Conservation (phyloP, 768 basidiomycete genomes). For the Thelephora ganbajun region DNA sequence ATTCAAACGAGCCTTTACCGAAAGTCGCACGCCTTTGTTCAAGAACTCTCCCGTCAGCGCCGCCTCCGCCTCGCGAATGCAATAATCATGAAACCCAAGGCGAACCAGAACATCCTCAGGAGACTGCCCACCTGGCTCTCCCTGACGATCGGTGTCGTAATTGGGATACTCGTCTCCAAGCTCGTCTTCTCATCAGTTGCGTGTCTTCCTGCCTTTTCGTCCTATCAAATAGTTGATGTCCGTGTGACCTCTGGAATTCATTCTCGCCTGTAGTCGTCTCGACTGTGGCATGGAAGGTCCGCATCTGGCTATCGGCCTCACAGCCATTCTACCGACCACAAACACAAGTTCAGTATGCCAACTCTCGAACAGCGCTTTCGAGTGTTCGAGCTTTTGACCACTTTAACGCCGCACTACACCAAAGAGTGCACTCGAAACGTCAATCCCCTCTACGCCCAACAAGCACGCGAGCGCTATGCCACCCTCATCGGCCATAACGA, state of each 20-base stretch:
- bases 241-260: constrained; percentile 6
- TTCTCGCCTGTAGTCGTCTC: constrained; percentile 15
- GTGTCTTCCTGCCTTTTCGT: constrained; percentile 35
- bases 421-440: constrained; percentile 78
- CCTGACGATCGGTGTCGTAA: constrained; percentile 13
- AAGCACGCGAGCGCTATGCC: constrained; percentile 75
- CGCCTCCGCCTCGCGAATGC: background rate
- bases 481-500: constrained; percentile 70
- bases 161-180: constrained; percentile 15
- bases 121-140: constrained; percentile 17
- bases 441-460: constrained; percentile 75
- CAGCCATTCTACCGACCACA: constrained; percentile 28
- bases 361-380: constrained; percentile 74
- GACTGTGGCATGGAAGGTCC: constrained; percentile 41
- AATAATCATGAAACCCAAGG: constrained; percentile 14
- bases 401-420: constrained; percentile 85
- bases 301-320: constrained; percentile 31
- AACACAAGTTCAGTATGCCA: constrained; percentile 59
- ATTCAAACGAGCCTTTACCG: too few species aligned
- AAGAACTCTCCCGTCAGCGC: too few species aligned
- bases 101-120: constrained; percentile 11
- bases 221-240: background rate
- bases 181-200: constrained; percentile 6
- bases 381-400: constrained; percentile 75
- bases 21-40: too few species aligned